Conservation (phyloP, 345 rosid genomes). For the Theobroma cacao region DNA sequence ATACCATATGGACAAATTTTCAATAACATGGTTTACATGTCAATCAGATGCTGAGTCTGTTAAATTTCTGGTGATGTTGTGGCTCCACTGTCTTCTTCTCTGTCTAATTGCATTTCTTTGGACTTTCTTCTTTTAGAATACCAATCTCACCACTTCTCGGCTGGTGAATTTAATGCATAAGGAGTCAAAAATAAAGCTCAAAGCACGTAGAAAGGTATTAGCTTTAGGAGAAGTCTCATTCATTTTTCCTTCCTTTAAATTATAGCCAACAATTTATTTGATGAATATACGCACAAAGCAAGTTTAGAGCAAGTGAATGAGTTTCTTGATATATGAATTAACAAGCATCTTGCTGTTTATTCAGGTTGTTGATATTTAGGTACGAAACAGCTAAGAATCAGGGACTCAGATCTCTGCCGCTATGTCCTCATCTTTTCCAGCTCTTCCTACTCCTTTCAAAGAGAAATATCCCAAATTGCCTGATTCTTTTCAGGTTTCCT, state of each 20-base stretch:
- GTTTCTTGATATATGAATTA: conserved; percentile 20
- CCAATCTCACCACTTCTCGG: neutral
- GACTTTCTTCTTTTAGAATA: neutral
- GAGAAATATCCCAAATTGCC: conserved; percentile 38
- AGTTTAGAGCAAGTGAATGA: neutral
- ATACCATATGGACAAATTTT: neutral
- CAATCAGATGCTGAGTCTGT: neutral
- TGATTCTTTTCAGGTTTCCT: conserved; percentile 37
- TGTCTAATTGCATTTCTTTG: neutral
- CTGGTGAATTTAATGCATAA: neutral
- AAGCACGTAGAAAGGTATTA: neutral
- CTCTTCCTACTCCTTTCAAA: conserved; percentile 32
- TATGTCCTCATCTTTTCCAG: conserved; percentile 46
- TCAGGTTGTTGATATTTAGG: conserved; percentile 3
- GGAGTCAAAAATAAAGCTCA: neutral
- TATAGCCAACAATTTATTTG: neutral
- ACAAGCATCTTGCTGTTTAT: neutral
- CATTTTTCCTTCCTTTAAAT: neutral
- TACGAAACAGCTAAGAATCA: neutral
- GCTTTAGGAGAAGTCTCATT: neutral
- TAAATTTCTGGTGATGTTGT: neutral
- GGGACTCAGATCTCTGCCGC: conserved; percentile 17
- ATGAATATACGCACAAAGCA: neutral
- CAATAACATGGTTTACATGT: neutral
- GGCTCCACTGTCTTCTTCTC: neutral